phyloP scores from a whole-genome alignment of 1,139 yeast genomes.

The Saccharomyces hybrid region DNA sequence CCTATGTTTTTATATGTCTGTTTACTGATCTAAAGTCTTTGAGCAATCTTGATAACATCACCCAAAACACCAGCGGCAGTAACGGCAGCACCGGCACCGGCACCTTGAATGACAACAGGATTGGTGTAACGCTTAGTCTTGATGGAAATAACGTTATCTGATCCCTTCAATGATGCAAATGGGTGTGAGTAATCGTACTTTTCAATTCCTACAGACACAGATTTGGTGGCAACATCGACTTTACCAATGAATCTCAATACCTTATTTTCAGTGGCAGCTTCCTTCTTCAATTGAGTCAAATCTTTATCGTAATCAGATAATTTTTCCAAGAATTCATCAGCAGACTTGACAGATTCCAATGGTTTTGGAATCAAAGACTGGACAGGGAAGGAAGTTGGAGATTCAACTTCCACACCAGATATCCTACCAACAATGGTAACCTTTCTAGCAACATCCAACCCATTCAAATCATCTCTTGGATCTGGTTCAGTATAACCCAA shows the following conservation, averaged over 20 bases:
- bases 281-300: constrained; percentile 65
- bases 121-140: constrained; percentile 84
- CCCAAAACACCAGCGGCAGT: constrained; percentile 98
- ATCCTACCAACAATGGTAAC: constrained; percentile 92
- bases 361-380: constrained; percentile 85
- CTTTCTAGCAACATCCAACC: constrained; percentile 96
- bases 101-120: constrained; percentile 95
- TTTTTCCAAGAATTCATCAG: constrained; percentile 68
- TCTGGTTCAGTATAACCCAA: constrained; percentile 98
- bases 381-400: constrained; percentile 92
- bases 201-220: constrained; percentile 79
- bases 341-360: constrained; percentile 64
- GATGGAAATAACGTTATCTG: constrained; percentile 91
- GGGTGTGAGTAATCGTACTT: constrained; percentile 85
- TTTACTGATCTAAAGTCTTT: constrained; percentile 44
- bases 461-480: constrained; percentile 97
- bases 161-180: constrained; percentile 89
- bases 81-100: constrained; percentile 98
- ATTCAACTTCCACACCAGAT: constrained; percentile 74
- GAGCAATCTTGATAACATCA: constrained; percentile 83
- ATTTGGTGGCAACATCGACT: constrained; percentile 63
- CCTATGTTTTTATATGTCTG: not conserved
- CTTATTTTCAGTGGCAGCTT: constrained; percentile 75
- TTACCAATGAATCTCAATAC: constrained; percentile 91
- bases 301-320: constrained; percentile 79